Evolutionary conservation across 2,329 filamentous ascomycete genomes (phyloP), one percentile per base, ranked within the genome.

Genomic region (Fusarium nodosum): DNA sequence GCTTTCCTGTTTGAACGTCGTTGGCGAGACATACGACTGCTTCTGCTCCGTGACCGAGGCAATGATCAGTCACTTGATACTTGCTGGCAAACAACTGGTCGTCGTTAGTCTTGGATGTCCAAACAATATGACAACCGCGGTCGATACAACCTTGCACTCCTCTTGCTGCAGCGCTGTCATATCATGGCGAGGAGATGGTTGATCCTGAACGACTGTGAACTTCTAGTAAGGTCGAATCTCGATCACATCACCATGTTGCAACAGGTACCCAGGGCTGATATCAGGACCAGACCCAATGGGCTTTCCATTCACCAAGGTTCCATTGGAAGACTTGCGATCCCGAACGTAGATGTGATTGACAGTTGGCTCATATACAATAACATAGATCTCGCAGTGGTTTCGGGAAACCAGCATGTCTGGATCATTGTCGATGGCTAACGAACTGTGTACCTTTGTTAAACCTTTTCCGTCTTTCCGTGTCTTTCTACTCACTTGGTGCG

Each of bases 321-420:
- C 87, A 56, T 85, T 85, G 18, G 77, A 78, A 7, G 87, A 88
- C 54, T 83, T 82, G 26, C 84, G 82, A 68, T 89, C 87, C 16
- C 86, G 83, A 30, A 87, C 85, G 66, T 87, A 89, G 41, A 88
- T 75, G 56, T 87, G 76, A 45, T 79, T 78, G 68, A 76, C 57
- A 11, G 74, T 76, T 22, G 76, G 74, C 45, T 87, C 85, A 63
- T 87, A 87, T 12, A 83, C 73, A 41, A 88, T 77, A 2, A 83
- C 83, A 72, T 88, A 89, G 33, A 88, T 78, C 68, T 87, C 84
- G 66, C 86, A 85, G 56, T 88, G 86, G 28, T 82, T 80, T 53
- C 85, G 82, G 2, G 87, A 88, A 22, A 88, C 79, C 1, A 73
- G 66, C 62, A 81, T 76, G 4, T 79, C 69, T n/a, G 53, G 48